A percentile compares a stretch with the other conserved stretches of the same genome.
Evolutionary conservation across 202 grass and related monocot genomes (phyloP).

Genomic region (Elaeis oleifera): DNA sequence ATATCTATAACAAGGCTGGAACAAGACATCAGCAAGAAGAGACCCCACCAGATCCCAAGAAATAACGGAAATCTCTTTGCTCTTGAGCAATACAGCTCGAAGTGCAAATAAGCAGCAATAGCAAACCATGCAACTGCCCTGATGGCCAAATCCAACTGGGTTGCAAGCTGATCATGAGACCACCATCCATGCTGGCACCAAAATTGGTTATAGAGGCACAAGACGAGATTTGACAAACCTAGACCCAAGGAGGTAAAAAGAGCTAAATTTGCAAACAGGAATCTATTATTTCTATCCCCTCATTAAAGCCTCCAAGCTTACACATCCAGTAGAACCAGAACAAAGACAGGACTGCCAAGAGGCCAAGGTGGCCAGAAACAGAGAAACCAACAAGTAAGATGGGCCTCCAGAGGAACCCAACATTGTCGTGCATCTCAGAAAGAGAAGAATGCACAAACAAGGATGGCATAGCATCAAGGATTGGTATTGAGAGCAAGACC

Average conservation of each 20-base stretch:
- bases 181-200: background rate
- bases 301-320: background rate
- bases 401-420: background rate
- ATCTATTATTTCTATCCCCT: conserved; percentile 8
- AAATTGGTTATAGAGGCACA: conserved; percentile 27
- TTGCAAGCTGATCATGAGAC: conserved; percentile 11
- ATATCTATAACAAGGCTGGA: conserved; percentile 27
- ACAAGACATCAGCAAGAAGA: conserved; percentile 49
- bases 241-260: conserved; percentile 28
- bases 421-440: background rate
- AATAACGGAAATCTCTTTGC: conserved; percentile 40
- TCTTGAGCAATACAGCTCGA: conserved; percentile 21
- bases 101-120: conserved; percentile 37
- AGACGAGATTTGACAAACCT: conserved; percentile 18
- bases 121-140: conserved; percentile 54
- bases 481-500: no score
- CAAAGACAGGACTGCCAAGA: conserved; percentile 17
- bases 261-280: conserved; percentile 15
- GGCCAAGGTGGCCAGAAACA: conserved; percentile 19
- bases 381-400: conserved; percentile 4
- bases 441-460: background rate
- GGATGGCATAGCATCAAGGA: background rate
- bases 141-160: conserved; percentile 31
- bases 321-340: conserved; percentile 16
- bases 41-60: conserved; percentile 53